Evolutionary conservation across 2,329 filamentous ascomycete genomes (phyloP).

Genomic region (Cladophialophora psammophila): DNA sequence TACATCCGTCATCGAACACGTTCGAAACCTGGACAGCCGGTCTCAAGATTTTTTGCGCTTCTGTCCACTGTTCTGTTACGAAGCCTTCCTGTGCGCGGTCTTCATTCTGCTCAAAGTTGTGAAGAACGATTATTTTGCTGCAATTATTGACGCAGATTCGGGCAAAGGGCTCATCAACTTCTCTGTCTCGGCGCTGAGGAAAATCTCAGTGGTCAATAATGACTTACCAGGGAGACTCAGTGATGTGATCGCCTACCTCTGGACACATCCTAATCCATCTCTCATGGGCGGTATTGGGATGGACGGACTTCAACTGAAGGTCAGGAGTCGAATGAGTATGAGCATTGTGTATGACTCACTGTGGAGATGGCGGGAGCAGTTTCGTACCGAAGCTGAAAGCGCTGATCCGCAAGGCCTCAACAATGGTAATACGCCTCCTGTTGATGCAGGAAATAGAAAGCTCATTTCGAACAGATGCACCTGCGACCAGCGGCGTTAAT

Average conservation of each 20-base stretch:
- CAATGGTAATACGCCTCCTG: conserved; percentile 5
- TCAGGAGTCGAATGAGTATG: conserved; percentile 71
- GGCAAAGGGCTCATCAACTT: conserved; percentile 62
- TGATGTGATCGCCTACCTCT: conserved; percentile 70
- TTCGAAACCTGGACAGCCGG: conserved; percentile 11
- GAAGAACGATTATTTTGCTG: conserved; percentile 68
- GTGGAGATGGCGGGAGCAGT: conserved; percentile 74
- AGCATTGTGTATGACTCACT: conserved; percentile 71
- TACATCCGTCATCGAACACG: conserved; percentile 27
- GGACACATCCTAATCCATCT: conserved; percentile 48
- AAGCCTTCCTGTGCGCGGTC: conserved; percentile 59
- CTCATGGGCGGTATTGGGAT: conserved; percentile 24
- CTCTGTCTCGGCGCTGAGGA: conserved; percentile 64
- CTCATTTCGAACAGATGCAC: conserved; percentile 5
- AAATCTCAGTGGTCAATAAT: conserved; percentile 66
- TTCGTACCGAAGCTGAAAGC: conserved; percentile 18
- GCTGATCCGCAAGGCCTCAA: background rate
- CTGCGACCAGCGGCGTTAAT: background rate
- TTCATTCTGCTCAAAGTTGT: conserved; percentile 67
- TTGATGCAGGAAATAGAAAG: background rate
- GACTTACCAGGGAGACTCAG: conserved; percentile 69
- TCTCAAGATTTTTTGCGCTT: conserved; percentile 14
- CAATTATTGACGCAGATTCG: conserved; percentile 53
- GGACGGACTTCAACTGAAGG: conserved; percentile 63
- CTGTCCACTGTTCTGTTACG: conserved; percentile 24